phyloP scores from a whole-genome alignment of 78 protist species.

The Mantamonas sphyraenae region DNA sequence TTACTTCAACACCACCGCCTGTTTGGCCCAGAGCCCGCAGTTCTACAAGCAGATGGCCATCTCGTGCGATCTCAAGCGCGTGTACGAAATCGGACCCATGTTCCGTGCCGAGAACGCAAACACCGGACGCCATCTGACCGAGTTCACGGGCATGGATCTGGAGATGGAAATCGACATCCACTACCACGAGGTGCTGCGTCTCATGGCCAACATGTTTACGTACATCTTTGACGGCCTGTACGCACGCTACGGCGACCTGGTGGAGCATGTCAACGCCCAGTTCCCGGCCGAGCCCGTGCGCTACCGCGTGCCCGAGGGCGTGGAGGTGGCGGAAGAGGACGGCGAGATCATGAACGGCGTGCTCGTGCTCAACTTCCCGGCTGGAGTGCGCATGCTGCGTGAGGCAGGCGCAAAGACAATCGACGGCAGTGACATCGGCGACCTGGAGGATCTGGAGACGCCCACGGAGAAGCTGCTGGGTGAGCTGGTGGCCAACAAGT shows the following conservation, averaged over 20 bases:
- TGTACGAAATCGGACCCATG: slow-evolving; percentile 98
- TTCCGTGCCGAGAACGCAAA: slow-evolving; percentile 92
- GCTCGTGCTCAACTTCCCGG: background rate
- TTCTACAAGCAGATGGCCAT: slow-evolving; percentile 98
- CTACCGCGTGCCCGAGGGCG: slow-evolving; percentile 60
- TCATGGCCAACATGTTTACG: slow-evolving; percentile 64
- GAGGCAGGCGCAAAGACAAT: no score
- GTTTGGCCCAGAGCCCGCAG: slow-evolving; percentile 97
- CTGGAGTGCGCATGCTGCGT: no score
- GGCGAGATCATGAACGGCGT: background rate
- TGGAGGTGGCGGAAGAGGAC: background rate
- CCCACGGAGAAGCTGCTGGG: slow-evolving; percentile 86
- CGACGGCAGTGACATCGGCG: slow-evolving; percentile 53
- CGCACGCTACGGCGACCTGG: slow-evolving; percentile 32
- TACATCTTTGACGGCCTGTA: slow-evolving; percentile 72
- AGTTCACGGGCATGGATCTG: slow-evolving; percentile 97
- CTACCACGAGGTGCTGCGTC: slow-evolving; percentile 84
- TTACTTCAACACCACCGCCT: slow-evolving; percentile 82
- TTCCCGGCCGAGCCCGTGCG: slow-evolving; percentile 57
- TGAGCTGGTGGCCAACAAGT: slow-evolving; percentile 69
- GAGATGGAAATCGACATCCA: slow-evolving; percentile 93
- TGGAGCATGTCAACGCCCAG: slow-evolving; percentile 67
- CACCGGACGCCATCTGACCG: slow-evolving; percentile 97
- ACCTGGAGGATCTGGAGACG: slow-evolving; percentile 64
- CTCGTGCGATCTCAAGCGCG: slow-evolving; percentile 83